Conservation (phyloP, 306 rosid genomes). For the Chamaecrista fasciculata region DNA sequence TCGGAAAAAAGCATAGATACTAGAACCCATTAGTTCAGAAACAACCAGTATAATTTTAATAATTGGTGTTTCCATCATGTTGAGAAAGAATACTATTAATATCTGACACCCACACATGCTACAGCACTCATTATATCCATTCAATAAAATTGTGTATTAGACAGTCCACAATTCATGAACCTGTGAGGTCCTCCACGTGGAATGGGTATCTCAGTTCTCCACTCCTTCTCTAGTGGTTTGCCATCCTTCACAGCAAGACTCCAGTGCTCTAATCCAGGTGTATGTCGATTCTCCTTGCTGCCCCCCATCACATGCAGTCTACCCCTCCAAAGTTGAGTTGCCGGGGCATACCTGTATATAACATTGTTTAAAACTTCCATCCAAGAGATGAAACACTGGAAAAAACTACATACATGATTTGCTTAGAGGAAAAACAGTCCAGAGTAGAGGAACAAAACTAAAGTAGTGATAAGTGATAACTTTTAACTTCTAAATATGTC, state of each 20-base stretch:
- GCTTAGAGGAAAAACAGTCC: background rate
- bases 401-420: constrained; percentile 15
- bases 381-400: constrained; percentile 17
- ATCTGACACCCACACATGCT: constrained; percentile 3
- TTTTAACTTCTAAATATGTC: background rate
- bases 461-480: background rate
- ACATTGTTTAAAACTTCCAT: constrained; percentile 25
- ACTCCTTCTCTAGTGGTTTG: constrained; percentile 65
- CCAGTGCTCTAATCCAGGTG: constrained; percentile 94
- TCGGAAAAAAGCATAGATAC: background rate
- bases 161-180: constrained; percentile 36
- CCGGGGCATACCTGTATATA: constrained; percentile 83
- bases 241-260: constrained; percentile 91
- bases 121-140: constrained; percentile 4
- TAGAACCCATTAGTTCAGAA: constrained; percentile 1
- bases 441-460: background rate
- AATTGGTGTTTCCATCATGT: constrained; percentile 4
- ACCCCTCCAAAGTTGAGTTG: constrained; percentile 95
- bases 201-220: constrained; percentile 82
- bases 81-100: background rate
- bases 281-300: constrained; percentile 93
- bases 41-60: background rate
- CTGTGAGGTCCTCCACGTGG: constrained; percentile 99
- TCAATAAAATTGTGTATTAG: constrained; percentile 1
- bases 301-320: constrained; percentile 99